These are phyloP conservation scores for Tetracentron sinense DNA, from an alignment of 164 flowering plant genomes.

Conservation along the genomic window DNA sequence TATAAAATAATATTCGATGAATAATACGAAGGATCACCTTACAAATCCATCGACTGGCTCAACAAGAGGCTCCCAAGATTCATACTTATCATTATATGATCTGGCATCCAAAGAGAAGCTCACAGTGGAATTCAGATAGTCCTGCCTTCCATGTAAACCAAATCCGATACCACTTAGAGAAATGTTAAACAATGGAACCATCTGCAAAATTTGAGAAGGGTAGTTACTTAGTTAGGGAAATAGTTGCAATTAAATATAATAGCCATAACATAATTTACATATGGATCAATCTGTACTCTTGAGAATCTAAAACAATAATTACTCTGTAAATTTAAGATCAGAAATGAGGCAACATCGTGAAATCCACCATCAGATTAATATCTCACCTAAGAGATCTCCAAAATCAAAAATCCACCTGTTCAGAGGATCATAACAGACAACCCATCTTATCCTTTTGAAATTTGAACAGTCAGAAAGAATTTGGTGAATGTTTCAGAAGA, in stretches of 20 bases:
- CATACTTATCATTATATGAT: slow-evolving; percentile 92
- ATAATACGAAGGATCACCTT: slow-evolving; percentile 42
- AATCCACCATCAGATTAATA: neutral
- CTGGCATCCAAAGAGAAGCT: slow-evolving; percentile 79
- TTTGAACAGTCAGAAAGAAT: neutral
- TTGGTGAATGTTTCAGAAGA: neutral
- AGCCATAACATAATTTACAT: neutral
- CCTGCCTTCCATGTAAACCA: slow-evolving; percentile 64
- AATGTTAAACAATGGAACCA: slow-evolving; percentile 87
- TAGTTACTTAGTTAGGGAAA: slow-evolving; percentile 5
- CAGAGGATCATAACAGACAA: neutral
- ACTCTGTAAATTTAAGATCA: too few relatives aligned
- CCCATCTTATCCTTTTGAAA: neutral
- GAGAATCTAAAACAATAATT: too few relatives aligned
- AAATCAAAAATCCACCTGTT: neutral
- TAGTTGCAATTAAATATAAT: neutral
- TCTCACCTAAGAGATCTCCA: neutral
- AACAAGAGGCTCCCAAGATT: slow-evolving; percentile 93
- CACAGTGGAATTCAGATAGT: slow-evolving; percentile 54
- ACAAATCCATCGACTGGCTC: slow-evolving; percentile 90
- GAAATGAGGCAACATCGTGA: too few relatives aligned
- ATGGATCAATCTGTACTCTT: too few relatives aligned
- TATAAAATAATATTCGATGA: neutral
- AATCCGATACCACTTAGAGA: slow-evolving; percentile 67
- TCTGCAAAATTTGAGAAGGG: slow-evolving; percentile 43